Percentiles rank a stretch among this genome's conserved stretches.
These are phyloP conservation scores for Hemileccinum rubropunctum DNA, from an alignment of 768 basidiomycete species.

Conservation along the genomic window DNA sequence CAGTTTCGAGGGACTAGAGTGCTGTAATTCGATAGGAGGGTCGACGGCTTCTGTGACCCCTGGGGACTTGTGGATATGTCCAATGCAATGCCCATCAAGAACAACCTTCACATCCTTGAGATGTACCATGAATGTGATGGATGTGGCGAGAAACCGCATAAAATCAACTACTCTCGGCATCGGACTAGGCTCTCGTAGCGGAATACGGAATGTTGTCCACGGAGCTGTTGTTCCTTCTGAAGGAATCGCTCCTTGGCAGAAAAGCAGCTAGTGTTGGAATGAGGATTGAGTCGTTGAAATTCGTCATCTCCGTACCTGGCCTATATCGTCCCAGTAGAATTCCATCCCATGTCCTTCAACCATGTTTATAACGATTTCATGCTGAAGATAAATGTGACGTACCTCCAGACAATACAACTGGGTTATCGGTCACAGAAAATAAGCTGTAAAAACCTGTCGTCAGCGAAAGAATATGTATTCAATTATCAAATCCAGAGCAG, in stretches of 20 bases:
- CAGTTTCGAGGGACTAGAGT: slow-evolving; percentile 47
- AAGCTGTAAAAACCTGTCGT: slow-evolving; percentile 64
- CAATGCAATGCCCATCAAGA: slow-evolving; percentile 69
- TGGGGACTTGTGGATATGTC: slow-evolving; percentile 56
- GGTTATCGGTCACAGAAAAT: slow-evolving; percentile 78
- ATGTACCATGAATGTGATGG: slow-evolving; percentile 86
- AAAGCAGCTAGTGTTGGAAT: slow-evolving; percentile 54
- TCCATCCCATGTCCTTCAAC: slow-evolving; percentile 78
- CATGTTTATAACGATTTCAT: background rate
- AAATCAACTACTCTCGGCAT: slow-evolving; percentile 82
- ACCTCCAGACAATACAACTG: slow-evolving; percentile 75
- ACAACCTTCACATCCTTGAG: slow-evolving; percentile 73
- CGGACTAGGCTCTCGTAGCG: slow-evolving; percentile 69
- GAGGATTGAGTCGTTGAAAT: background rate
- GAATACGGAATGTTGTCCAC: slow-evolving; percentile 79
- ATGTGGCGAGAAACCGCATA: slow-evolving; percentile 81
- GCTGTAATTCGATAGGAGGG: slow-evolving; percentile 54
- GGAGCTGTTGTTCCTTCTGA: slow-evolving; percentile 34
- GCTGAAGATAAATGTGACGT: slow-evolving; percentile 14
- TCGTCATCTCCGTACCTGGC: slow-evolving; percentile 51
- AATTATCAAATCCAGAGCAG: background rate
- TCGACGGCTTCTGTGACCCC: slow-evolving; percentile 46
- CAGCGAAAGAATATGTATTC: background rate
- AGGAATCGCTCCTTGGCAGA: slow-evolving; percentile 63
- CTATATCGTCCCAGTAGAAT: slow-evolving; percentile 85